Evolutionary conservation across 495 filamentous ascomycete species (phyloP), one percentile per base, ranked within the genome.

Genomic region (Annulohypoxylon nitens): DNA sequence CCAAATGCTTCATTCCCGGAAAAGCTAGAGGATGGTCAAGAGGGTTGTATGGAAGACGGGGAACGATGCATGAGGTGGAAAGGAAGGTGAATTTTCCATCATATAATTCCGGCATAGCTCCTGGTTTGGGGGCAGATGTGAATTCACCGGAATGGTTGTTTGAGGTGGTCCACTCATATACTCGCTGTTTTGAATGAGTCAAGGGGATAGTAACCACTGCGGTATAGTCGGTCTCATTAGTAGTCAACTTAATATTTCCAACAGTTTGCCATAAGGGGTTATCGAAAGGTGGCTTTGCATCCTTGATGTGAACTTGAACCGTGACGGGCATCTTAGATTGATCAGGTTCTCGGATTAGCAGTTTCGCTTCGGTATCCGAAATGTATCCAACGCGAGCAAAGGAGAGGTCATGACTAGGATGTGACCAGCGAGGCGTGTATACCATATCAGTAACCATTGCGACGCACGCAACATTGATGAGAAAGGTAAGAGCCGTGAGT

Each of bases 61-160:
- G 89, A 77, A 97, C 95, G 76, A 99, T 90, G 80, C 96, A 99
- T 66, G 92, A 96, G 4, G 92, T 93, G 4, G 95, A 94, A 3
- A 98, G 79, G 78, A 99, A 99, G 4, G 92, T 95, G 62, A 97
- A 94, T 43, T 86, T 86, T 5, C 86, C 86, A 50, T 86, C 86
- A 37, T 84, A 86, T 16, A 85, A 83, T n/a, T 86, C 85, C 0
- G 85, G 76, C 1, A 88, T 86, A 5, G 85, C 76, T 1, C 93
- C 93, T 75, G 84, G 80, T 5, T 81, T 83, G 4, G 86, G 83
- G 30, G 95, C 92, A 0, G 92, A 86, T 0, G 92, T 97, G 47
- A 87, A 88, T 64, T 85, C 88, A 25, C 96, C 96, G 0, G 89
- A 90, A 69, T 92, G 90, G 75, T 93, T 93, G 78, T 95, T 93